phyloP scores from a whole-genome alignment of 2,329 filamentous ascomycete species.

The Didymella glomerata region DNA sequence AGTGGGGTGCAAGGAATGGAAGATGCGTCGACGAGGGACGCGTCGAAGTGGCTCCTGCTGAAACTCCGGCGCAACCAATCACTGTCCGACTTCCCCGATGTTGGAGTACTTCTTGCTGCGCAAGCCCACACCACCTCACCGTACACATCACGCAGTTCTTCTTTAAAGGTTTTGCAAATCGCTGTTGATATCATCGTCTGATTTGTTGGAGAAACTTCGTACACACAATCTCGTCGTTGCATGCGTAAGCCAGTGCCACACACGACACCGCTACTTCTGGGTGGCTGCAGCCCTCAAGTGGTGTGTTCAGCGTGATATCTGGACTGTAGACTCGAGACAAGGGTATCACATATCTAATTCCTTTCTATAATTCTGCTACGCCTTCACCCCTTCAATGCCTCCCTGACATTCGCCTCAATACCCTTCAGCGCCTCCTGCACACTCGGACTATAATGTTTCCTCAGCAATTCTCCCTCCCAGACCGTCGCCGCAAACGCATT shows the following conservation, averaged over 20 bases:
- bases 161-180: too few species aligned
- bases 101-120: not conserved
- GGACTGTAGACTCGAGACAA: not conserved
- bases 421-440: conserved; percentile 74
- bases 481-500: conserved; percentile 91
- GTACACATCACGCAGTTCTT: too few species aligned
- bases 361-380: not conserved
- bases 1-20: conserved; percentile 30
- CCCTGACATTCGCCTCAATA: conserved; percentile 46
- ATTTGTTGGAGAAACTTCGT: too few species aligned
- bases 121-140: not conserved
- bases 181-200: too few species aligned
- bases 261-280: too few species aligned
- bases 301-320: too few species aligned
- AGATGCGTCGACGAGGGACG: conserved; percentile 13
- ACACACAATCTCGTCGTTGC: too few species aligned
- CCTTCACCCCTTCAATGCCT: conserved; percentile 35
- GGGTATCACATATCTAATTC: not conserved
- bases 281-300: too few species aligned
- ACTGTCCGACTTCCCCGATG: conserved; percentile 18
- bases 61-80: conserved; percentile 15
- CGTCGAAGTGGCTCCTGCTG: conserved; percentile 15
- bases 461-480: conserved; percentile 91
- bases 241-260: too few species aligned
- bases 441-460: conserved; percentile 84